These are phyloP conservation scores for Pogostemon cablin DNA, from an alignment of 257 asterid genomes.

Conservation along the genomic window DNA sequence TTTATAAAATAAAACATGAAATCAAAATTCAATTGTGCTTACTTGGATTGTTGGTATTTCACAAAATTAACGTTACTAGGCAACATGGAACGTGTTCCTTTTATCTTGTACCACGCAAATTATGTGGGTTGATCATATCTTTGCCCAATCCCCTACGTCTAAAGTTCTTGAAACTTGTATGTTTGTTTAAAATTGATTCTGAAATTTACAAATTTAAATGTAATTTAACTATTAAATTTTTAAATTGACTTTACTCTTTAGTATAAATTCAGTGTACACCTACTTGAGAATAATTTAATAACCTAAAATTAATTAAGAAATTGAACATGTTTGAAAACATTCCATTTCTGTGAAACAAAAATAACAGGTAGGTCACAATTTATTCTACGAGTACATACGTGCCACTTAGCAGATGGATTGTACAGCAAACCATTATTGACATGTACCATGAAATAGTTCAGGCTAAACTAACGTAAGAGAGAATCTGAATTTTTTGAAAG, in stretches of 20 bases:
- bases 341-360: too few species aligned
- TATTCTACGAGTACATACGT: neutral
- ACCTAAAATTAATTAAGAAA: too few species aligned
- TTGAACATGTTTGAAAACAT: too few species aligned
- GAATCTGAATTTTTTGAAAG: neutral
- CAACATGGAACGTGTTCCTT: conserved; percentile 8
- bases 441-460: neutral
- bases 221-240: too few species aligned
- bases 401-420: neutral
- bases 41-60: too few species aligned
- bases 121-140: neutral
- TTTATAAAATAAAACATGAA: neutral
- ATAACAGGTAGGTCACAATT: too few species aligned
- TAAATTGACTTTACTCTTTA: too few species aligned
- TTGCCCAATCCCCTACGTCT: neutral
- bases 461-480: neutral
- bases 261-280: too few species aligned
- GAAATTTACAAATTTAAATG: too few species aligned
- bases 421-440: neutral
- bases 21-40: too few species aligned
- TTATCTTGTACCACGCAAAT: neutral
- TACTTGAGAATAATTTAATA: too few species aligned
- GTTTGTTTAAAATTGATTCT: too few species aligned
- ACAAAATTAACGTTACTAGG: neutral
- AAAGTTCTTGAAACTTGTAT: neutral